Conservation (phyloP, 2,329 filamentous ascomycete genomes). For the Xylaria multiplex region DNA sequence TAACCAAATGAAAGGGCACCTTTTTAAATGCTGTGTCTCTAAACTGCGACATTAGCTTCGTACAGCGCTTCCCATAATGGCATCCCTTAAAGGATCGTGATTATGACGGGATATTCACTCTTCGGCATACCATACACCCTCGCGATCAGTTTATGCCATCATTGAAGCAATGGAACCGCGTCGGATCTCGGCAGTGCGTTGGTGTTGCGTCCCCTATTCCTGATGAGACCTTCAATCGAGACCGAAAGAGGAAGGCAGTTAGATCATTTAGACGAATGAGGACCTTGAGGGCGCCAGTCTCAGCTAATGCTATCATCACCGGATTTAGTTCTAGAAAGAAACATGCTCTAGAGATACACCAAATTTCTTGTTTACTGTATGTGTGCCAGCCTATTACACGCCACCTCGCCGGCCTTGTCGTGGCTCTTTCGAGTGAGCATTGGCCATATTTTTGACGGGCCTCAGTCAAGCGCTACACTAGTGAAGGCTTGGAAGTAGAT, state of each 20-base stretch:
- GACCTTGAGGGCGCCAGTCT: slow-evolving; percentile 5
- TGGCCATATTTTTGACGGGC: slow-evolving; percentile 3
- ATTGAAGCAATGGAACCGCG: background rate
- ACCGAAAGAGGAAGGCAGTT: slow-evolving; percentile 22
- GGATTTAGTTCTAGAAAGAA: background rate
- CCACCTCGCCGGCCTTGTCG: slow-evolving; percentile 9
- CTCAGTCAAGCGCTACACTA: background rate
- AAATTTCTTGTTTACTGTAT: background rate
- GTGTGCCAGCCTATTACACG: background rate
- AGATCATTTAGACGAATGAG: background rate
- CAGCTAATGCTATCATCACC: slow-evolving; percentile 4
- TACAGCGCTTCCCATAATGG: background rate
- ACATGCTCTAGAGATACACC: background rate
- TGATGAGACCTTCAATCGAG: slow-evolving; percentile 1
- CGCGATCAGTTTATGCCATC: background rate
- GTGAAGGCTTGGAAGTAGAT: slow-evolving; percentile 11
- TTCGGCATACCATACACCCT: background rate
- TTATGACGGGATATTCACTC: slow-evolving; percentile 1
- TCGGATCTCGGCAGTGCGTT: slow-evolving; percentile 19
- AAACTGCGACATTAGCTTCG: background rate
- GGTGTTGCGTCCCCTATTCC: background rate
- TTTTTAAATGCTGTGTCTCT: background rate
- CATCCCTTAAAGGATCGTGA: background rate
- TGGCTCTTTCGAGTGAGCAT: slow-evolving; percentile 8
- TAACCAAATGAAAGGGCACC: background rate